Base-by-base conservation (phyloP, 148 eudicot species). In the Arbutus unedo region DNA sequence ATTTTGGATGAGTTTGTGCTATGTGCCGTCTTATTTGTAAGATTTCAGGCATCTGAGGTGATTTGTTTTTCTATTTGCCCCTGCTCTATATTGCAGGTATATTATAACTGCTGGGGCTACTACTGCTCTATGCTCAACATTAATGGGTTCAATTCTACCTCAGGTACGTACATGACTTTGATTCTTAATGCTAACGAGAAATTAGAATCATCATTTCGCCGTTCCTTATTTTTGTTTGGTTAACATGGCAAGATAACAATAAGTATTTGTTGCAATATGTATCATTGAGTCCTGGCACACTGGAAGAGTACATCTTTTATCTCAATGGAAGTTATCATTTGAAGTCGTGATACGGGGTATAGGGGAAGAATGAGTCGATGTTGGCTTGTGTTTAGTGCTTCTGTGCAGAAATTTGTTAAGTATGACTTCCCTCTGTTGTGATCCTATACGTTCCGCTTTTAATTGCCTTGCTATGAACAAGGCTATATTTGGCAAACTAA, bases 71-170 rank as follows among this genome's bases (percentile, higher is more conserved):
- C 77, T 62, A 78, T 56, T 79, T 79, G 47, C 64, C 79, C 72
- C 19, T 74, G 51, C 44, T 57, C 66, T 74, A 70, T 44, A 72
- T 77, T 91, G 66, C 87, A 96, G 99, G 64, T 93, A 93, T 83
- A 89, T 96, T 60, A 86, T 96, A 83, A 94, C 97, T 54, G 81
- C 93, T 71, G 98, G 99, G 85, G 98, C 99, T 81, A 88, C 88
- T 80, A 92, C 96, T 67, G 94, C 99, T 70, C 95, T 96, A 56
- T 94, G 95, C 88, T 90, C 98, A 3, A 94, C 98, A 80, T 85
- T 96, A 85, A 88, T 96, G 97, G 99, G 99, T 78, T 96, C 99
- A 74, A 85, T 96, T 79, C 90, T 96, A 70, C 99, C 98, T 73
- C 99, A 94, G 94, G 99, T 93, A 84, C 78, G 23, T 43, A 11